Evolutionary conservation across 208 protist genomes (phyloP).

Genomic region (Trypanosoma caninum): DNA sequence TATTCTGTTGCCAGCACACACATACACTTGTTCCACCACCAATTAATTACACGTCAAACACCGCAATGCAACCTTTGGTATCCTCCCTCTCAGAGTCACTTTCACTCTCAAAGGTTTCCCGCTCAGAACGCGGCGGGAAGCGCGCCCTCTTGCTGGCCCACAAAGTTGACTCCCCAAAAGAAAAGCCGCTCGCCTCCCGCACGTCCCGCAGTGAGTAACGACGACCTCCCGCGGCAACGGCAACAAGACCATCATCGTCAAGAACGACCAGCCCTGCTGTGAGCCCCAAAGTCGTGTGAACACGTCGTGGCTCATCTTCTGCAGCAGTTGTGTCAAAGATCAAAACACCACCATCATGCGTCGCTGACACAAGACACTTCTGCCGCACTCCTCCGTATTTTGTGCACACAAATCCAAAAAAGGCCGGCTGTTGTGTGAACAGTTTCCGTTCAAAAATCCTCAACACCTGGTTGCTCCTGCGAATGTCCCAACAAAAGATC

Average conservation of each 20-base stretch:
- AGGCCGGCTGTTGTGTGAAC: conserved; percentile 42
- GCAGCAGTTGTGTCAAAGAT: conserved; percentile 22
- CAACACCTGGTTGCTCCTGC: conserved; percentile 30
- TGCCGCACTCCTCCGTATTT: background rate
- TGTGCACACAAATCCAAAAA: conserved; percentile 39
- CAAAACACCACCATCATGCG: conserved; percentile 37
- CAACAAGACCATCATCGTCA: conserved; percentile 5
- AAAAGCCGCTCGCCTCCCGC: conserved; percentile 19
- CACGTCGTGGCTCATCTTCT: background rate
- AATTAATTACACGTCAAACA: conserved; percentile 6
- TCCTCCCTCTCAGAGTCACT: conserved; percentile 1
- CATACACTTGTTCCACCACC: background rate
- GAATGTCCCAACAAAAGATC: conserved; percentile 72
- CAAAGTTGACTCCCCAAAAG: too few relatives aligned
- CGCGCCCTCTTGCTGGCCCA: too few relatives aligned
- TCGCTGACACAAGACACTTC: conserved; percentile 38
- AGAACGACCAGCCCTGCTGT: conserved; percentile 33
- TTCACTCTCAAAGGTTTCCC: conserved; percentile 15
- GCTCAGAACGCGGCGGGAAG: too few relatives aligned
- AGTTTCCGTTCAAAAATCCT: conserved; percentile 25
- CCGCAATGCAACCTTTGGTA: background rate
- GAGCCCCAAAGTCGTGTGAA: conserved; percentile 20
- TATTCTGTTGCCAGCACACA: background rate
- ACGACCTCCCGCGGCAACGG: conserved; percentile 25
- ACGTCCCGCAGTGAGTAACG: conserved; percentile 12